These are phyloP conservation scores for Berkeleyomyces basicola DNA, from an alignment of 2,329 filamentous ascomycete genomes.

Conservation along the genomic window DNA sequence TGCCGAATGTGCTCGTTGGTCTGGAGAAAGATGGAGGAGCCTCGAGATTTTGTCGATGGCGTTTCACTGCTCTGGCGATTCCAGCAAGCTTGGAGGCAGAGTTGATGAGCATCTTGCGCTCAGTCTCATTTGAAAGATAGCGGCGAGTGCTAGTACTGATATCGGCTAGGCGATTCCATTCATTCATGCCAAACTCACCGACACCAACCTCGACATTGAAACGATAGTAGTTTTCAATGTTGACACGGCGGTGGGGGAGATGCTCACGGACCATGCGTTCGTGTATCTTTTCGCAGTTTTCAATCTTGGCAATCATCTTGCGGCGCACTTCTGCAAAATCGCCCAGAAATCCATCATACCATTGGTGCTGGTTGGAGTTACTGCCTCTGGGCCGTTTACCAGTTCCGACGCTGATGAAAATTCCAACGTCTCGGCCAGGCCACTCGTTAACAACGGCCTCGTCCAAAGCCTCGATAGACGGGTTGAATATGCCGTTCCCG, in stretches of 20 bases:
- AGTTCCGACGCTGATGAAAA: slow-evolving; percentile 88
- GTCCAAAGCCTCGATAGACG: slow-evolving; percentile 67
- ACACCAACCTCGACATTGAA: slow-evolving; percentile 95
- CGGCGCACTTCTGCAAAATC: slow-evolving; percentile 82
- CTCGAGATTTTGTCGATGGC: slow-evolving; percentile 22
- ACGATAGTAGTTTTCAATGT: slow-evolving; percentile 80
- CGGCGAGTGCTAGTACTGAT: slow-evolving; percentile 84
- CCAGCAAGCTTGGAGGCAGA: slow-evolving; percentile 68
- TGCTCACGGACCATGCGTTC: slow-evolving; percentile 69
- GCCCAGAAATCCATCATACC: slow-evolving; percentile 89
- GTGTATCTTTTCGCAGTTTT: slow-evolving; percentile 85
- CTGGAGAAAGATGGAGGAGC: not conserved
- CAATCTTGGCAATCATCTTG: slow-evolving; percentile 67
- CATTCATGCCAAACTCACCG: slow-evolving; percentile 96
- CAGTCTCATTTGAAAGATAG: slow-evolving; percentile 57
- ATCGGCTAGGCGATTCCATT: slow-evolving; percentile 85
- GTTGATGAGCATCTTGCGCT: slow-evolving; percentile 61
- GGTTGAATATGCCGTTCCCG: slow-evolving; percentile 82
- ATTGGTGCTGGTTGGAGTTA: slow-evolving; percentile 53
- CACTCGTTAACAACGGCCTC: slow-evolving; percentile 87
- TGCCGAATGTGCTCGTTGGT: not conserved
- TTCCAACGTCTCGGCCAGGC: slow-evolving; percentile 82
- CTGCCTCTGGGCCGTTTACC: slow-evolving; percentile 55
- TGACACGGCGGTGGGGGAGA: slow-evolving; percentile 60
- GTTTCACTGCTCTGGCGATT: slow-evolving; percentile 55